Conservation (phyloP, 2,329 filamentous ascomycete genomes). For the Colletotrichum graminicola region DNA sequence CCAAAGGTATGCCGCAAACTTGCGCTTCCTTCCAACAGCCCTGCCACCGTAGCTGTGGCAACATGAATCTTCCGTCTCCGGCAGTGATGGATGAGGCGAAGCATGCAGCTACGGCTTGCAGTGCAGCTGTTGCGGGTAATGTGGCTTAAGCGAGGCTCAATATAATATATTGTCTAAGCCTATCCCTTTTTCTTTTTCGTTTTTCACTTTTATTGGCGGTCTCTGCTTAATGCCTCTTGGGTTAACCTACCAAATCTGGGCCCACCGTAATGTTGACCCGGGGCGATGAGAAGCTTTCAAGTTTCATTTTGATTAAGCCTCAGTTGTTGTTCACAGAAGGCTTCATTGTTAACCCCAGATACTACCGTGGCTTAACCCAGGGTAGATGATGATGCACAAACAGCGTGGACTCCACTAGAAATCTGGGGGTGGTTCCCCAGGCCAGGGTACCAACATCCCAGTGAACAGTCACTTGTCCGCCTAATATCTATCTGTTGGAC, state of each 20-base stretch:
- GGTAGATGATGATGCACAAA: conserved; percentile 17
- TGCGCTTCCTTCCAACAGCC: conserved; percentile 7
- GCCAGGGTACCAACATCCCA: conserved; percentile 1
- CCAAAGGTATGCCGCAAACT: conserved; percentile 8
- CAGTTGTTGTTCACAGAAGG: not conserved
- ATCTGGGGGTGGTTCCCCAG: conserved; percentile 3
- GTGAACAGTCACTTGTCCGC: not conserved
- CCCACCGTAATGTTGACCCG: not conserved
- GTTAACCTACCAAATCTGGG: not conserved
- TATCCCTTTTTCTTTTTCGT: too few species aligned
- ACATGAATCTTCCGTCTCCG: conserved; percentile 1
- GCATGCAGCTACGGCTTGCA: not conserved
- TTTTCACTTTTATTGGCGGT: not conserved
- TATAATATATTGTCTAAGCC: not conserved
- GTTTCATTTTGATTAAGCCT: not conserved
- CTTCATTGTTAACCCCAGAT: not conserved
- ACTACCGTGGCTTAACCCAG: not conserved
- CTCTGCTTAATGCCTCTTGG: not conserved
- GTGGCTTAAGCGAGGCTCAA: conserved; percentile 1
- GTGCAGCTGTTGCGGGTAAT: not conserved
- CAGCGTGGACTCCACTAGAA: conserved; percentile 12
- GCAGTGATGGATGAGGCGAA: conserved; percentile 16
- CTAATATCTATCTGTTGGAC: not conserved
- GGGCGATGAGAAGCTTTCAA: not conserved
- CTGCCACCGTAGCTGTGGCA: conserved; percentile 26